Evolutionary conservation across 805 yeast species (phyloP).

Genomic region (Zygotorulaspora florentina): DNA sequence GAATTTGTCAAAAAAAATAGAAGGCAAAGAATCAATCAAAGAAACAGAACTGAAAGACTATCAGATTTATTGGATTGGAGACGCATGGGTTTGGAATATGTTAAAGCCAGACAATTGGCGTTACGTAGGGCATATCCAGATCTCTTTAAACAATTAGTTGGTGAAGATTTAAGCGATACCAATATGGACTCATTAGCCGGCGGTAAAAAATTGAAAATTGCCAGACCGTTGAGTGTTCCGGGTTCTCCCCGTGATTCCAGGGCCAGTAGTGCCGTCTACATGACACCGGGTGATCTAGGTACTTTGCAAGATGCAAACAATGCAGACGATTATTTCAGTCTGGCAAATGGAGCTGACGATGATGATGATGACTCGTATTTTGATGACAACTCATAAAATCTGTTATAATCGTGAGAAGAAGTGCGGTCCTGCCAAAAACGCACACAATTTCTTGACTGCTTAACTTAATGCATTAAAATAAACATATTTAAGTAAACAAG

Average conservation of each 20-base stretch:
- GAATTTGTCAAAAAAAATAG: conserved; percentile 84
- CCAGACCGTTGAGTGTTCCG: conserved; percentile 93
- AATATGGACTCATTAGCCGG: conserved; percentile 34
- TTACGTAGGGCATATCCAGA: conserved; percentile 92
- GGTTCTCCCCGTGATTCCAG: conserved; percentile 78
- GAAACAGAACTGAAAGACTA: conserved; percentile 93
- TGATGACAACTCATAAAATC: conserved; percentile 24
- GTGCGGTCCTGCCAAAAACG: no score
- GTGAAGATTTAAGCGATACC: conserved; percentile 29
- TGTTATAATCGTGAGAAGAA: background rate
- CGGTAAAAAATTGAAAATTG: conserved; percentile 57
- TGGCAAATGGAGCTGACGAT: conserved; percentile 35
- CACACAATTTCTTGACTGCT: no score
- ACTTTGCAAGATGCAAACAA: conserved; percentile 86
- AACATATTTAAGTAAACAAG: no score
- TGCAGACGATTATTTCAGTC: conserved; percentile 68
- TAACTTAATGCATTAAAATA: no score
- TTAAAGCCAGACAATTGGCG: conserved; percentile 89
- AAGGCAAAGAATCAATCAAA: conserved; percentile 95
- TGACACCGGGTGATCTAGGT: conserved; percentile 99
- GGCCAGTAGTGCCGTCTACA: conserved; percentile 47
- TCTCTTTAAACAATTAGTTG: conserved; percentile 47
- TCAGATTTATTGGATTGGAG: conserved; percentile 95
- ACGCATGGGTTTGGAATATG: conserved; percentile 95
- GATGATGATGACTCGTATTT: conserved; percentile 37